Evolutionary conservation across 768 basidiomycete genomes (phyloP).

Genomic region (Collybiopsis luxurians): DNA sequence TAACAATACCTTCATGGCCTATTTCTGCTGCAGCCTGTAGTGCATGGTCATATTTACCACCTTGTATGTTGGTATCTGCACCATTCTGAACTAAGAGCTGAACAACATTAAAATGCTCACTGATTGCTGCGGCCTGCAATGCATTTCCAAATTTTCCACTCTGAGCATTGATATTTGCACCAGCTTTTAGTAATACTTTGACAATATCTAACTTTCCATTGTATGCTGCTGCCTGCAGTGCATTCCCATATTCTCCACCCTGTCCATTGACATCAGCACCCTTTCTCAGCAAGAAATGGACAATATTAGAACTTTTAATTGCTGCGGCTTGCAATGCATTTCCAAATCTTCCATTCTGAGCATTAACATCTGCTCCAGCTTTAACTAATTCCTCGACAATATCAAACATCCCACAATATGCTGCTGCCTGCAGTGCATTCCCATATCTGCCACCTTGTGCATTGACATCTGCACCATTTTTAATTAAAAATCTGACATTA

Average conservation of each 20-base stretch:
- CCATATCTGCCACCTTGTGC: too few species aligned
- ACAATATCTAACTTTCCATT: neutral
- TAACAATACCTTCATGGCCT: conserved; percentile 1
- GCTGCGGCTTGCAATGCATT: conserved; percentile 6
- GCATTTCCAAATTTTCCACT: neutral
- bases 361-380: too few species aligned
- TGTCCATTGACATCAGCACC: neutral
- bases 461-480: too few species aligned
- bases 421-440: too few species aligned
- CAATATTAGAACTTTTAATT: neutral
- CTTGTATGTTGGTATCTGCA: neutral
- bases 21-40: neutral
- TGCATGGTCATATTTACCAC: neutral
- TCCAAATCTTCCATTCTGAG: neutral
- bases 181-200: neutral
- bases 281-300: neutral
- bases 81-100: neutral
- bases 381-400: too few species aligned
- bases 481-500: too few species aligned
- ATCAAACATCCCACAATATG: too few species aligned
- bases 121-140: neutral
- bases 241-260: neutral
- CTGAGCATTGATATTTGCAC: neutral
- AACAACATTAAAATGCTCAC: neutral
- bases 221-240: neutral